Conservation (phyloP, 306 rosid species). For the Casuarina equisetifolia region DNA sequence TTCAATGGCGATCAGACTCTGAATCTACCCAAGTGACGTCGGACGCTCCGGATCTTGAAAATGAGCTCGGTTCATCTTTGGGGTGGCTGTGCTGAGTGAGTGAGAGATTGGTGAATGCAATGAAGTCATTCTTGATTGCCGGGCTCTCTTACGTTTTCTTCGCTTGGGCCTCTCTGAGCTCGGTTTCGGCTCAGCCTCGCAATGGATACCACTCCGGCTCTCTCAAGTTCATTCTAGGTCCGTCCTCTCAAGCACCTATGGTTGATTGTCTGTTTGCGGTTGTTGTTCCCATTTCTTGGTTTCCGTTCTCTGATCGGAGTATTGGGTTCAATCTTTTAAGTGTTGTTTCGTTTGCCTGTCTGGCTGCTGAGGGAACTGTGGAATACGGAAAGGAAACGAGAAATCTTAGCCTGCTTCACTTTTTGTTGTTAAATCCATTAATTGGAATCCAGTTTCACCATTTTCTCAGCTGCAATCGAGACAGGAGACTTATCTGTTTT, state of each 20-base stretch:
- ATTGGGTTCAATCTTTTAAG: slow-evolving; percentile 33
- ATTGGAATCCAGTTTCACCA: slow-evolving; percentile 4
- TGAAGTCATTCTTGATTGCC: slow-evolving; percentile 38
- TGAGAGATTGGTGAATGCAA: slow-evolving; percentile 40
- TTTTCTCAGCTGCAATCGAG: slow-evolving; percentile 20
- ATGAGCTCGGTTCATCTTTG: slow-evolving; percentile 40
- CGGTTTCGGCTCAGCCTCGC: slow-evolving; percentile 48
- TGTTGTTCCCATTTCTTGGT: slow-evolving; percentile 19
- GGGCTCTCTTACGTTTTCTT: slow-evolving; percentile 36
- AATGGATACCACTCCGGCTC: slow-evolving; percentile 31
- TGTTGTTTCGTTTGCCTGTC: slow-evolving; percentile 13
- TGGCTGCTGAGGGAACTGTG: slow-evolving; percentile 22
- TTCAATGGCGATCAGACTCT: slow-evolving; percentile 23
- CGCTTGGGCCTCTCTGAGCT: slow-evolving; percentile 39
- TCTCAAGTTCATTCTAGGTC: slow-evolving; percentile 56
- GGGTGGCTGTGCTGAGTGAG: slow-evolving; percentile 26
- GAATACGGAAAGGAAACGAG: slow-evolving; percentile 16
- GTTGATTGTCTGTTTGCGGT: not conserved
- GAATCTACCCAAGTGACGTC: not conserved
- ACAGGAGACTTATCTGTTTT: not conserved
- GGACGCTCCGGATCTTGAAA: slow-evolving; percentile 27
- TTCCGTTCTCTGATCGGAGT: slow-evolving; percentile 9
- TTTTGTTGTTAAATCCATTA: not conserved
- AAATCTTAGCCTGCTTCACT: slow-evolving; percentile 9
- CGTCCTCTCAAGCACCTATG: slow-evolving; percentile 23